These are phyloP conservation scores for Suillus cothurnatus DNA, from an alignment of 768 basidiomycete species.

Conservation along the genomic window DNA sequence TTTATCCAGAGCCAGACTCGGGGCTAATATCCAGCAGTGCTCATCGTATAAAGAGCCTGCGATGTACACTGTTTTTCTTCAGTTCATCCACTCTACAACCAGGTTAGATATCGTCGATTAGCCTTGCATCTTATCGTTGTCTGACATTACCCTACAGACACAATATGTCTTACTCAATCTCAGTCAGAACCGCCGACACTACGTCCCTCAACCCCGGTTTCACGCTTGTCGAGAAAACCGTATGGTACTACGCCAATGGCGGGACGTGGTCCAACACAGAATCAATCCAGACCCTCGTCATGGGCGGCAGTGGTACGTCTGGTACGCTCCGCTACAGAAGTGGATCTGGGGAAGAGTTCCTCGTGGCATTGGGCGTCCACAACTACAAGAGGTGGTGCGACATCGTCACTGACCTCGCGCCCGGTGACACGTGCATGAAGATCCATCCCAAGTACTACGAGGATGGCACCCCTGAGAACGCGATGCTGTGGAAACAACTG, in stretches of 20 bases:
- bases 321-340: conserved; percentile 37
- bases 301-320: conserved; percentile 44
- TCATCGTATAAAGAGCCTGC: neutral
- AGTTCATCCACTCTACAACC: neutral
- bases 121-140: neutral
- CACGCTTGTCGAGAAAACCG: neutral
- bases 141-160: neutral
- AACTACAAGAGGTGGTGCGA: conserved; percentile 44
- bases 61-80: neutral
- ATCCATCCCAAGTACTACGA: conserved; percentile 21
- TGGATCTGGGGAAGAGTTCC: conserved; percentile 33
- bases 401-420: conserved; percentile 36
- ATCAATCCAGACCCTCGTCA: conserved; percentile 30
- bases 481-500: neutral
- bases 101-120: neutral
- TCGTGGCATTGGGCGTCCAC: conserved; percentile 41
- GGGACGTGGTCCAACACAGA: conserved; percentile 34
- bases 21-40: neutral
- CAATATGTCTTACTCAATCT: neutral
- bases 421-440: conserved; percentile 23
- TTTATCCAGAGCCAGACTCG: too few relatives aligned
- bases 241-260: neutral
- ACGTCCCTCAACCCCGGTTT: neutral
- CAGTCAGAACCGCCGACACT: neutral
- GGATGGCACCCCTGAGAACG: neutral